phyloP scores from a whole-genome alignment of 257 asterid genomes.

The Craterostigma plantagineum region DNA sequence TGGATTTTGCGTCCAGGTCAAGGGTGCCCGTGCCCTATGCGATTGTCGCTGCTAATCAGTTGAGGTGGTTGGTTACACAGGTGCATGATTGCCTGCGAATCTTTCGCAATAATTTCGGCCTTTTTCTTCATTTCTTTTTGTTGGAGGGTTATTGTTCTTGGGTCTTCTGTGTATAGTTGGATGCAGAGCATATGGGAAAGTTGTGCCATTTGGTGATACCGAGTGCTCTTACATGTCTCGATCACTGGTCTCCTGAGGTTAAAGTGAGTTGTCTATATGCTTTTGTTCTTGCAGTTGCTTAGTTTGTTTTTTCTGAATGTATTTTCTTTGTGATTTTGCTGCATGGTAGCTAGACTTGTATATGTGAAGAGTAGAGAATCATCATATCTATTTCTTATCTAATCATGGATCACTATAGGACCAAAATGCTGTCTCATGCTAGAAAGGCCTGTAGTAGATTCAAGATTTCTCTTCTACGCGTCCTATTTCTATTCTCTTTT shows the following conservation, averaged over 20 bases:
- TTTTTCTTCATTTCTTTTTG: conserved; percentile 1
- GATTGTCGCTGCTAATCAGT: conserved; percentile 66
- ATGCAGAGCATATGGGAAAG: conserved; percentile 54
- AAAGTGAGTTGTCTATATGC: conserved; percentile 36
- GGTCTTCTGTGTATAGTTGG: conserved; percentile 34
- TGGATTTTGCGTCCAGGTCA: conserved; percentile 59
- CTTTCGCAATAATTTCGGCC: conserved; percentile 3
- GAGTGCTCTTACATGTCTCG: conserved; percentile 74
- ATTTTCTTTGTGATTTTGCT: not conserved
- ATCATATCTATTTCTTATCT: not conserved
- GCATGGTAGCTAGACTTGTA: too few species aligned
- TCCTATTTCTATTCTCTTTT: not conserved
- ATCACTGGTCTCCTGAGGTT: conserved; percentile 95
- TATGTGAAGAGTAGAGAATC: too few species aligned
- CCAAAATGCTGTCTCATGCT: conserved; percentile 1
- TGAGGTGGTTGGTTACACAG: conserved; percentile 70
- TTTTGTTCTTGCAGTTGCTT: not conserved
- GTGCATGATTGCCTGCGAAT: conserved; percentile 14
- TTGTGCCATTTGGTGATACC: conserved; percentile 70
- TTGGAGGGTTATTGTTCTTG: conserved; percentile 1
- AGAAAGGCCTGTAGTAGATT: not conserved
- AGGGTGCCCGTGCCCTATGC: conserved; percentile 72
- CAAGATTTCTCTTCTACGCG: not conserved
- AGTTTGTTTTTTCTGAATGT: not conserved
- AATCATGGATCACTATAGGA: conserved; percentile 2